These are phyloP conservation scores for Aspergillus intermedius DNA, from an alignment of 2,329 filamentous ascomycete species.

Conservation along the genomic window DNA sequence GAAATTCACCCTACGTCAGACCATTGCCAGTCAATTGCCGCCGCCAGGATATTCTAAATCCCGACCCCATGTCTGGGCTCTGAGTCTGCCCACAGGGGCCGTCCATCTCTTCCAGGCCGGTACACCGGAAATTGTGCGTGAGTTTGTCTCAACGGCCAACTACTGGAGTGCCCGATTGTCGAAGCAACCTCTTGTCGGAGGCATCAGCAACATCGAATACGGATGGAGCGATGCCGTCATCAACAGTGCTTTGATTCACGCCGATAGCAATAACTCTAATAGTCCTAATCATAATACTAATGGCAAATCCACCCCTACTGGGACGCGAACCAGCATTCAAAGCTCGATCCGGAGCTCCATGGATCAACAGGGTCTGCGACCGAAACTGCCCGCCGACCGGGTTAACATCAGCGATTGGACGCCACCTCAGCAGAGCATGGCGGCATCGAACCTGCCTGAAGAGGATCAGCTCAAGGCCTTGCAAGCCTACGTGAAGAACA, in stretches of 20 bases:
- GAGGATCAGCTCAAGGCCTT: constrained; percentile 72
- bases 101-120: constrained; percentile 98
- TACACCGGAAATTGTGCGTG: constrained; percentile 86
- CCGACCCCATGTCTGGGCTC: constrained; percentile 85
- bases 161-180: constrained; percentile 96
- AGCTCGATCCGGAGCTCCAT: constrained; percentile 60
- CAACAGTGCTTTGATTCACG: constrained; percentile 63
- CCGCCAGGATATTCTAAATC: constrained; percentile 87
- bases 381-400: constrained; percentile 75
- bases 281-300: not conserved
- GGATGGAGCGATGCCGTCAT: constrained; percentile 88
- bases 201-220: constrained; percentile 94
- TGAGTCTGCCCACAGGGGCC: constrained; percentile 84
- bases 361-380: constrained; percentile 57
- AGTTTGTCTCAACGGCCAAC: constrained; percentile 91
- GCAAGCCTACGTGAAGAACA: constrained; percentile 70
- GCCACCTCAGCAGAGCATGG: constrained; percentile 84
- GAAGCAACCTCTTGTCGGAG: constrained; percentile 85
- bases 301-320: constrained; percentile 22
- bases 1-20: constrained; percentile 81
- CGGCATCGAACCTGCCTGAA: constrained; percentile 71
- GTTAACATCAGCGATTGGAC: constrained; percentile 81
- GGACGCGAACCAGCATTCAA: constrained; percentile 49
- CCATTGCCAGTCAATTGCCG: constrained; percentile 82
- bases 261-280: constrained; percentile 29